Percentiles rank a stretch among this genome's conserved stretches.
These are phyloP conservation scores for Coffea canephora DNA, from an alignment of 257 asterid genomes.

Conservation along the genomic window DNA sequence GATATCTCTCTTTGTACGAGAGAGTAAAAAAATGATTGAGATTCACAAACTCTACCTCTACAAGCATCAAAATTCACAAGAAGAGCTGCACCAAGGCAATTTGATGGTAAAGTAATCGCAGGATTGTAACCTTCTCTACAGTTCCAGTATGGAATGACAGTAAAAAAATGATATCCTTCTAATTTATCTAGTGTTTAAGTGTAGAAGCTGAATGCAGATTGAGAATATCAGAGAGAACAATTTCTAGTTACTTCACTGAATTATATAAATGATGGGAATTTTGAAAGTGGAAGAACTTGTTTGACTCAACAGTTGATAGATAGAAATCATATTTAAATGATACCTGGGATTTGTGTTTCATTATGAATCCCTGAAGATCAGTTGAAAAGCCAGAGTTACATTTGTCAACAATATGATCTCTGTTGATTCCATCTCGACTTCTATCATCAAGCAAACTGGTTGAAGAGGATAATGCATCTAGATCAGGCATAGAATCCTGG, in stretches of 20 bases:
- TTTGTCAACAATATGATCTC: conserved; percentile 34
- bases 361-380: conserved; percentile 27
- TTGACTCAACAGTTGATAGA: background rate
- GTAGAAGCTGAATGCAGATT: background rate
- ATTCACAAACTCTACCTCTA: background rate
- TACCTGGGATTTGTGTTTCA: conserved; percentile 48
- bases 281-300: background rate
- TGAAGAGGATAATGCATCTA: conserved; percentile 28
- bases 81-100: background rate
- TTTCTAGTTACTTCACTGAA: background rate
- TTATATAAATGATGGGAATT: background rate
- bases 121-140: background rate
- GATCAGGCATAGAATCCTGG: conserved; percentile 26
- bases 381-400: conserved; percentile 26
- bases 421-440: conserved; percentile 30
- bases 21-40: background rate
- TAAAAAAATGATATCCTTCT: background rate
- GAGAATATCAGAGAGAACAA: background rate
- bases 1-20: background rate
- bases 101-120: background rate
- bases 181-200: background rate
- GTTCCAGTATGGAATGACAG: background rate
- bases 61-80: background rate
- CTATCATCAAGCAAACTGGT: conserved; percentile 29
- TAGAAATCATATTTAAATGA: background rate